Percentiles rank a stretch among this genome's conserved stretches.
Evolutionary conservation across 345 rosid species (phyloP).

Genomic region (Gossypium bickii): DNA sequence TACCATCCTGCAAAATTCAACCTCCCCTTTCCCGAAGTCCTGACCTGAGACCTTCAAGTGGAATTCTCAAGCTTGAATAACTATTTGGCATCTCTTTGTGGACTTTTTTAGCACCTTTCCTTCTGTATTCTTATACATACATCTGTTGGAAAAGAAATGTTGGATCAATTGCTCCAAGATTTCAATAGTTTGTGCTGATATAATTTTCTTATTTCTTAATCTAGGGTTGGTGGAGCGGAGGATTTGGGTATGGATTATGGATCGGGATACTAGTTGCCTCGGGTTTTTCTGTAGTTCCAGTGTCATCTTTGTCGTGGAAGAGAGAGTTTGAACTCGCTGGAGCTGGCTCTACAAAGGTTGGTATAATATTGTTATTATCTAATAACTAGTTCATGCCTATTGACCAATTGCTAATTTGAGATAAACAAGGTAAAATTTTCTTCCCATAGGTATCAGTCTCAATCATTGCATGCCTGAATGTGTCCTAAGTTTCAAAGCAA

Average conservation of each 20-base stretch:
- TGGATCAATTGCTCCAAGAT: background rate
- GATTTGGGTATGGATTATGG: slow-evolving; percentile 90
- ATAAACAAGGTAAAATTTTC: background rate
- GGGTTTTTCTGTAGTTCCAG: slow-evolving; percentile 78
- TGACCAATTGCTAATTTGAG: background rate
- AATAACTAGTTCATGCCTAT: background rate
- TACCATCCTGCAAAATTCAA: background rate
- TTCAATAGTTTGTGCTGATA: slow-evolving; percentile 12
- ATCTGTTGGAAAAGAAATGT: slow-evolving; percentile 1
- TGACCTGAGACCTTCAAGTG: background rate
- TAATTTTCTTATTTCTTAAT: slow-evolving; percentile 19
- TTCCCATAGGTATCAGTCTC: background rate
- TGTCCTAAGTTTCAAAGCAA: background rate
- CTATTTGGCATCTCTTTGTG: background rate
- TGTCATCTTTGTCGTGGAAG: slow-evolving; percentile 73
- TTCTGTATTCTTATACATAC: background rate
- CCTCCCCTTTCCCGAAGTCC: background rate
- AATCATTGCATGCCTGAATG: slow-evolving; percentile 1
- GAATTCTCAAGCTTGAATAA: background rate
- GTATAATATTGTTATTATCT: slow-evolving; percentile 7
- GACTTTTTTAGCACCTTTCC: background rate
- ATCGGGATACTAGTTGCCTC: slow-evolving; percentile 84
- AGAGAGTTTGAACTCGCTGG: slow-evolving; percentile 57
- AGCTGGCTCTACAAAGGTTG: slow-evolving; percentile 49
- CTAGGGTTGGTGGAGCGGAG: slow-evolving; percentile 96